These are phyloP conservation scores for Neolentinus lepideus DNA, from an alignment of 1,284 basidiomycete genomes.

Conservation along the genomic window DNA sequence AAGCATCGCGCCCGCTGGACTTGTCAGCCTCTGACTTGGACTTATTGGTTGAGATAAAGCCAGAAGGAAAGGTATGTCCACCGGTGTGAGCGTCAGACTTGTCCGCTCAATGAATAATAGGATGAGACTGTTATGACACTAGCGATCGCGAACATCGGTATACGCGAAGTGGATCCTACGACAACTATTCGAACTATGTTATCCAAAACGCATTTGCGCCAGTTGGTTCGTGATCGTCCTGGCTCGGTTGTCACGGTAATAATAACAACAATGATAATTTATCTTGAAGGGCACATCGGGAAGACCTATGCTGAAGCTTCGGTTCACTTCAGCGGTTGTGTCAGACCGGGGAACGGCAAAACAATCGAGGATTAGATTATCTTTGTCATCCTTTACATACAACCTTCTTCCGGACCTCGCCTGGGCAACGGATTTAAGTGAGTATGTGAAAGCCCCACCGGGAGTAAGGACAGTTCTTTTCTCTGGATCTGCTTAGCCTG, in stretches of 20 bases:
- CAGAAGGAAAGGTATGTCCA: conserved; percentile 54
- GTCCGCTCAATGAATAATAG: conserved; percentile 24
- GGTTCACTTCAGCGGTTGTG: conserved; percentile 61
- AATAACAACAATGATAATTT: conserved; percentile 2
- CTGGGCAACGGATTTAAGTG: conserved; percentile 59
- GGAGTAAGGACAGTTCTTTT: conserved; percentile 51
- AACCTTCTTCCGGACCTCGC: conserved; percentile 55
- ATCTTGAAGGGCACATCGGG: not conserved
- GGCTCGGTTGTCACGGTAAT: not conserved
- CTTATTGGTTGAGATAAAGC: conserved; percentile 57
- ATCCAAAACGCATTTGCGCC: conserved; percentile 40
- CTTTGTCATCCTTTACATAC: conserved; percentile 60
- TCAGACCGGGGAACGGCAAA: conserved; percentile 60
- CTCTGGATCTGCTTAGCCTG: not conserved
- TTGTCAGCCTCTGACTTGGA: conserved; percentile 58
- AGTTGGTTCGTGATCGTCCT: conserved; percentile 37
- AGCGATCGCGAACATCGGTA: conserved; percentile 52
- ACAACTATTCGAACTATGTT: conserved; percentile 36
- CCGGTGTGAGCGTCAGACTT: not conserved
- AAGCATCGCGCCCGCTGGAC: conserved; percentile 41
- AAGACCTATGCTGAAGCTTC: conserved; percentile 54
- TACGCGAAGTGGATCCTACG: conserved; percentile 37
- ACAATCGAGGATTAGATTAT: conserved; percentile 70
- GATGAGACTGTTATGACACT: conserved; percentile 67
- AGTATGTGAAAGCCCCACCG: conserved; percentile 80